Evolutionary conservation across 345 rosid species (phyloP), one percentile per base, ranked within the genome.

Genomic region (Aethionema arabicum): DNA sequence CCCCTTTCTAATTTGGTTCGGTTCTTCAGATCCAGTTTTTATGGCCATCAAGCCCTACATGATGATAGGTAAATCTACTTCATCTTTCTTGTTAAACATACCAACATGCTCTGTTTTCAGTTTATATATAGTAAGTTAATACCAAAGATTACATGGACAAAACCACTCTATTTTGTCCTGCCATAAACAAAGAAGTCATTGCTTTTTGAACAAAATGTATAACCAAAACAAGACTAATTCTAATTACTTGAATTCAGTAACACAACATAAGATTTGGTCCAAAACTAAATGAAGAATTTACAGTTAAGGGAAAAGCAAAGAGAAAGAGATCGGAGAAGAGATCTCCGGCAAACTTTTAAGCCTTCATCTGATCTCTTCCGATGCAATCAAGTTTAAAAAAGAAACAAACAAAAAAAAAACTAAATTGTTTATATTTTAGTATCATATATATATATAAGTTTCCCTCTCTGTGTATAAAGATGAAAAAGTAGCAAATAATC

Each of bases 311-410:
- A 9, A 8, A 40, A 8, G 9, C n/a, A 0, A 11, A 61, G 52
- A 35, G 33, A 69, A 38, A 69, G 1, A 30, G 43, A 46, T 59
- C 54, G 55, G 49, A 37, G 40, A 15, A 65, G 53, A 38, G 30
- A 62, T 63, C 65, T 70, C 74, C 51, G 69, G 59, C 74, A 33
- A 39, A 16, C 48, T 32, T 32, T 41, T 27, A 67, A 48, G 65
- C 69, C 65, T 63, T 63, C 69, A 57, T 56, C 5, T 63, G 63
- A 63, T 56, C 56, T 55, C 13, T 13, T 42, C 40, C 52, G 6
- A 56, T 7, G 15, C 53, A 58, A 21, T 40, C 46, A 62, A 55
- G 67, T 39, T 47, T 32, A 33, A 61, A 8, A 32, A 35, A 11
- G 8, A 15, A 60, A 32, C 6, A 6, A 59, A 61, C 14, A 62